Evolutionary conservation across 2,329 filamentous ascomycete genomes (phyloP).

Genomic region (Zymoseptoria tritici): DNA sequence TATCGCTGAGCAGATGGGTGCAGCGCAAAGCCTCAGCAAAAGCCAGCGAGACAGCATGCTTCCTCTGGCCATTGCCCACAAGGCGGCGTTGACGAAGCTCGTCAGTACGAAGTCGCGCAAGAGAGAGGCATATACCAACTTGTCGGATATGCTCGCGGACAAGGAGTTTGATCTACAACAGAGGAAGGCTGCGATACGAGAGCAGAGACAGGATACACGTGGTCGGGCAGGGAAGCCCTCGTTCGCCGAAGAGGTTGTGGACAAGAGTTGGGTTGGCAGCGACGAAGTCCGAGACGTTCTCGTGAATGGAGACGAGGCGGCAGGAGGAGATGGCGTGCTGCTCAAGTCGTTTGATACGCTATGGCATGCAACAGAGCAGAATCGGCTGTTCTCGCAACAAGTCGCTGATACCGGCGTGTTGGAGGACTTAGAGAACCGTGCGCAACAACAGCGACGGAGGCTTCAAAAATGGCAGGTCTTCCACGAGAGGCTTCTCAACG

Average conservation of each 20-base stretch:
- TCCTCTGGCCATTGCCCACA: constrained; percentile 66
- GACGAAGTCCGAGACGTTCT: constrained; percentile 66
- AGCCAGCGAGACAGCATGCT: constrained; percentile 42
- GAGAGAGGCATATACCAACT: constrained; percentile 52
- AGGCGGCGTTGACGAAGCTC: constrained; percentile 53
- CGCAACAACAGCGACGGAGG: constrained; percentile 59
- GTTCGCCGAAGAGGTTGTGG: constrained; percentile 51
- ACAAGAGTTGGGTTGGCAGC: constrained; percentile 72
- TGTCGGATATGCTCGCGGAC: constrained; percentile 47
- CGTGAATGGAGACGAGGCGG: constrained; percentile 56
- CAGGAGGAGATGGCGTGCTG: constrained; percentile 56
- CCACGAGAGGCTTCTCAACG: constrained; percentile 32
- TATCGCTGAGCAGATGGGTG: constrained; percentile 46
- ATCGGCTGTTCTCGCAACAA: constrained; percentile 39
- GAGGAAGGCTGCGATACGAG: constrained; percentile 36
- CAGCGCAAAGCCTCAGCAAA: constrained; percentile 31
- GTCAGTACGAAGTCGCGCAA: constrained; percentile 55
- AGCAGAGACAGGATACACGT: constrained; percentile 3
- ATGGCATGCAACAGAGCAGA: constrained; percentile 55
- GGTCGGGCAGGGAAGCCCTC: constrained; percentile 16
- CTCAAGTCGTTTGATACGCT: constrained; percentile 57
- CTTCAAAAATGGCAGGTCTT: constrained; percentile 70
- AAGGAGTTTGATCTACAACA: constrained; percentile 44
- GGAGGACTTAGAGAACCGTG: constrained; percentile 62
- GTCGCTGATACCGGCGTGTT: constrained; percentile 49